Conservation (phyloP, 2,329 filamentous ascomycete genomes). For the Macrophomina phaseolina region DNA sequence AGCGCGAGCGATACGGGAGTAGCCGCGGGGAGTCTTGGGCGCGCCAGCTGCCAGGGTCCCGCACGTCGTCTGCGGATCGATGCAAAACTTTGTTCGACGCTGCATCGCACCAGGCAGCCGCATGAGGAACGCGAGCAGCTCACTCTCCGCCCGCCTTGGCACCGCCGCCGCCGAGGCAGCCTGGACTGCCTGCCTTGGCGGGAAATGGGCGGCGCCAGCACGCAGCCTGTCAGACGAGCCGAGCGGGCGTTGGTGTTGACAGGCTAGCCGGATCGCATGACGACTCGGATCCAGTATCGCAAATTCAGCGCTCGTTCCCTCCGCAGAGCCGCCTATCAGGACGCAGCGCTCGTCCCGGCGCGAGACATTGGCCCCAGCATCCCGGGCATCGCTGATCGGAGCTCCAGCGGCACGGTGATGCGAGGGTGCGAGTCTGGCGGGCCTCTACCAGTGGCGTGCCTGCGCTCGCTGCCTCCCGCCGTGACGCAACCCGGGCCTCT, state of each 20-base stretch:
- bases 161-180: not conserved
- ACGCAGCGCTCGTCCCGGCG: not conserved
- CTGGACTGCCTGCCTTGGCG: not conserved
- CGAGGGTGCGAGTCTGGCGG: not conserved
- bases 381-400: not conserved
- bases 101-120: not conserved
- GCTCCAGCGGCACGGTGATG: not conserved
- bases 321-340: not conserved
- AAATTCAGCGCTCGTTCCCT: not conserved
- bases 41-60: constrained; percentile 3
- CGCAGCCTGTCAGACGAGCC: constrained; percentile 5
- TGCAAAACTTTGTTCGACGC: not conserved
- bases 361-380: not conserved
- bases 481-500: not conserved
- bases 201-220: constrained; percentile 2
- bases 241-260: constrained; percentile 6
- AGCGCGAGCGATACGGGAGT: not conserved
- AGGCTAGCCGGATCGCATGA: constrained; percentile 4
- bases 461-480: not conserved
- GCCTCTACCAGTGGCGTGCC: not conserved
- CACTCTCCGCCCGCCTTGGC: constrained; percentile 1
- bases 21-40: not conserved
- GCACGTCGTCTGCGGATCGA: not conserved
- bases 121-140: not conserved
- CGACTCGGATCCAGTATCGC: not conserved